These are phyloP conservation scores for Triglochin maritima DNA, from an alignment of 106 monocot species.

Conservation along the genomic window DNA sequence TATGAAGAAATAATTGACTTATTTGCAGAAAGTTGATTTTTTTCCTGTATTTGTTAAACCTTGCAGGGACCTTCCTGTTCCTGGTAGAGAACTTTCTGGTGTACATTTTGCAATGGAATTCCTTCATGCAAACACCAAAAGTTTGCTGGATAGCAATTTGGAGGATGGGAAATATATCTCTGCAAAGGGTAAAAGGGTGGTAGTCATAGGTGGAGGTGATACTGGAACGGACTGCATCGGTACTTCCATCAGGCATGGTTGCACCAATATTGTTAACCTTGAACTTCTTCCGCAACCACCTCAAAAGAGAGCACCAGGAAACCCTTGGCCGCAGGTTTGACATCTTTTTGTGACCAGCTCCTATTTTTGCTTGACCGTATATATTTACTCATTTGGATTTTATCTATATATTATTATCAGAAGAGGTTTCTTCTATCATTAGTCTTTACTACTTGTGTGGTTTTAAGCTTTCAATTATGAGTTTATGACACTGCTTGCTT, in stretches of 20 bases:
- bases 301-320: conserved; percentile 52
- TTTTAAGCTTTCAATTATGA: not conserved
- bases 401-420: too few relatives aligned
- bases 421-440: too few relatives aligned
- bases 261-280: conserved; percentile 64
- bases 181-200: conserved; percentile 91
- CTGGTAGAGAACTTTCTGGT: conserved; percentile 75
- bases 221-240: conserved; percentile 99
- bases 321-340: conserved; percentile 99
- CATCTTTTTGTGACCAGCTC: not conserved
- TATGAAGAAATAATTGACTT: too few relatives aligned
- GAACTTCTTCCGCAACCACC: conserved; percentile 92
- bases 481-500: not conserved
- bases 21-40: too few relatives aligned
- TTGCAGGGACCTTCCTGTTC: conserved; percentile 78
- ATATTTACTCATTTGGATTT: too few relatives aligned
- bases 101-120: conserved; percentile 98
- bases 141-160: conserved; percentile 90
- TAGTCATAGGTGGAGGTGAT: conserved; percentile 97
- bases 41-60: too few relatives aligned
- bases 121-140: conserved; percentile 93
- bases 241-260: conserved; percentile 92
- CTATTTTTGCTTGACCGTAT: not conserved
- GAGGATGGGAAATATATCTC: conserved; percentile 83
- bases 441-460: not conserved